Conservation (phyloP, 208 protist genomes). For the Leptomonas pyrrhocoris region DNA sequence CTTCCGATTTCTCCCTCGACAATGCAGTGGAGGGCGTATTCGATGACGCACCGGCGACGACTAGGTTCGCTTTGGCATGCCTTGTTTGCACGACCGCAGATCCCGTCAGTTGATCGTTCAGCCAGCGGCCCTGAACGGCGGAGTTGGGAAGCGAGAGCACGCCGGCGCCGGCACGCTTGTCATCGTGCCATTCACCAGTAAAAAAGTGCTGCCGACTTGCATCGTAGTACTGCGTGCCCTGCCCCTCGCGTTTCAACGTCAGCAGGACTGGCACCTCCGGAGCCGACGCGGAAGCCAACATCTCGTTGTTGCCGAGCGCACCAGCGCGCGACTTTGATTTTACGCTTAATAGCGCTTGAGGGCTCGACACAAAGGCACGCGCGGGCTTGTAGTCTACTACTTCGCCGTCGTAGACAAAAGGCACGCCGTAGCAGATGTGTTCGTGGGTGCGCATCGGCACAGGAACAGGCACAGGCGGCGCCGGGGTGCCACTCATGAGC, state of each 20-base stretch:
- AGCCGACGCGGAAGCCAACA: too few relatives aligned
- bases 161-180: constrained; percentile 53
- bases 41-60: not conserved
- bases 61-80: constrained; percentile 18
- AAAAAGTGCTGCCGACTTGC: constrained; percentile 35
- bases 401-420: constrained; percentile 33
- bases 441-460: not conserved
- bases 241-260: constrained; percentile 25
- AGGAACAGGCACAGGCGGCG: not conserved
- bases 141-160: constrained; percentile 50
- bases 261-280: not conserved
- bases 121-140: constrained; percentile 62
- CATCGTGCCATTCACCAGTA: constrained; percentile 53
- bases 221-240: constrained; percentile 47
- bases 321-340: not conserved
- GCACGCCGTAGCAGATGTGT: constrained; percentile 21
- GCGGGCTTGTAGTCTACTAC: constrained; percentile 25
- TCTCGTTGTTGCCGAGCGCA: not conserved
- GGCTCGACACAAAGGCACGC: constrained; percentile 2
- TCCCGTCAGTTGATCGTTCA: constrained; percentile 33
- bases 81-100: constrained; percentile 27
- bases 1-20: not conserved
- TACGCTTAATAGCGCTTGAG: not conserved
- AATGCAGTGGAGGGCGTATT: not conserved
- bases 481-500: not conserved